Evolutionary conservation across 176 grass and related monocot species (phyloP), one percentile per base, ranked within the genome.

Genomic region (Eleusine coracana): DNA sequence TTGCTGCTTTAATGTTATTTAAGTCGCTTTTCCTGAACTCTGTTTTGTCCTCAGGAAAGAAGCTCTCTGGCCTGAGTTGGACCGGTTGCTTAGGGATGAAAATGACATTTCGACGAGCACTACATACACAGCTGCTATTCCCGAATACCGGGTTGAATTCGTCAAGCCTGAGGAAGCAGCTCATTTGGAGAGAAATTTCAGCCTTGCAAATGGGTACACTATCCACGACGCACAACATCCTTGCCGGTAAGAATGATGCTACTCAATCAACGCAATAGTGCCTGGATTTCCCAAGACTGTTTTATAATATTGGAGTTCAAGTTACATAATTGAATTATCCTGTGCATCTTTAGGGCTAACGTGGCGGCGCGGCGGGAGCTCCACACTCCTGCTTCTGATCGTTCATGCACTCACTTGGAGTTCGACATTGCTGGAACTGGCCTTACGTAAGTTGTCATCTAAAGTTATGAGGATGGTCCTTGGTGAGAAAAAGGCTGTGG

Each of bases 351-450:
- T 76, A 97, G 95, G 77, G 82, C 88, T 79, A 89, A 94, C 76
- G 92, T 97, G 65, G 88, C 40, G 40, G 95, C 94, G 50, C 80
- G 70, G 25, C 84, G 67, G 82, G 95, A 97, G 76, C 95, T 97
- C 80, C 95, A 97, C 71, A 94, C 90, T 28, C 81, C 88, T 82
- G 82, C 92, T 86, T 97, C 95, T 71, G 90, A 94, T 68, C 92
- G 95, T 51, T 97, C 95, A 31, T 97, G 95, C 78, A 94, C 86
- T 78, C 95, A 94, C 86, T 81, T 97, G 84, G 95, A 97, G 85
- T 94, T 97, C 38, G 95, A 97, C 84, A 88, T 97, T 88, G 83
- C 92, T 79, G 86, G 90, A 67, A 88, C 92, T 27, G 82, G 88
- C 87, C 90, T 97, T 61, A 84, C 1, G 95, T 97, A 92, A 97